A percentile compares a stretch with the other conserved stretches of the same genome.
Evolutionary conservation across 306 rosid species (phyloP).

Genomic region (Citrullus colocynthis): DNA sequence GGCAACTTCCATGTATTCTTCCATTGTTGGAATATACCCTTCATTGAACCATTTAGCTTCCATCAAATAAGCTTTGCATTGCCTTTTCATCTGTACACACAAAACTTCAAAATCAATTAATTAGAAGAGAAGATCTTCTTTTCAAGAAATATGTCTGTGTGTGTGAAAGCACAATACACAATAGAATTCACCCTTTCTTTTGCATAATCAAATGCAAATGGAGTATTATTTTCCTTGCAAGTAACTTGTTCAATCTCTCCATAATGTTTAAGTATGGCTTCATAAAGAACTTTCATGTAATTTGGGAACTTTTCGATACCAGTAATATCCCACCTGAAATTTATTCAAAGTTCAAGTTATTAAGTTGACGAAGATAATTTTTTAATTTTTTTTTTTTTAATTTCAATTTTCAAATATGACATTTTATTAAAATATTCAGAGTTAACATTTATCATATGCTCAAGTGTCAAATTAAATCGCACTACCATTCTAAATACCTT

Average conservation of each 20-base stretch:
- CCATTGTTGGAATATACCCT: conserved; percentile 16
- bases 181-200: not conserved
- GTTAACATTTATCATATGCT: too few relatives aligned
- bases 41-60: not conserved
- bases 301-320: not conserved
- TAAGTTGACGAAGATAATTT: too few relatives aligned
- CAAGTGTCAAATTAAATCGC: too few relatives aligned
- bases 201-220: not conserved
- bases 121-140: too few relatives aligned
- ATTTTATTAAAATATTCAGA: too few relatives aligned
- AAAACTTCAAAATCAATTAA: too few relatives aligned
- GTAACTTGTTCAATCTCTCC: conserved; percentile 8
- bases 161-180: too few relatives aligned
- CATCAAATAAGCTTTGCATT: not conserved
- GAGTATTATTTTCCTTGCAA: not conserved
- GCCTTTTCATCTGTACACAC: not conserved
- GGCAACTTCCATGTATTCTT: conserved; percentile 14
- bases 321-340: conserved; percentile 14
- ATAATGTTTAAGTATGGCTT: not conserved
- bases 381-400: too few relatives aligned
- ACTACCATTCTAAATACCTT: too few relatives aligned
- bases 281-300: conserved; percentile 2
- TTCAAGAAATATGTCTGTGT: too few relatives aligned
- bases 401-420: too few relatives aligned
- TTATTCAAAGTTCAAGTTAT: too few relatives aligned